Conservation (phyloP, 495 filamentous ascomycete species). For the Choiromyces venosus region DNA sequence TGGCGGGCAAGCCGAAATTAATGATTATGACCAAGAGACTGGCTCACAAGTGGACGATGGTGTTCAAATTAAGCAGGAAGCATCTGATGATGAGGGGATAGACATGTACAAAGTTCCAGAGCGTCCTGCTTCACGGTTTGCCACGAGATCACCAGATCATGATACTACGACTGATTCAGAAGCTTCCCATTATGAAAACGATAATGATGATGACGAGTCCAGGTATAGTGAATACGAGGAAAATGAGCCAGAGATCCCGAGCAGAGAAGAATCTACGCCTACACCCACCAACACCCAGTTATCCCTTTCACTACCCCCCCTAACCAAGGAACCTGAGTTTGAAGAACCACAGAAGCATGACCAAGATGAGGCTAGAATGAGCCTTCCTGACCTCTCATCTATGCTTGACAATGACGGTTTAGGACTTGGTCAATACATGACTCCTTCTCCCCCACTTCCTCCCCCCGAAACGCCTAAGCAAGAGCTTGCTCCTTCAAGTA, state of each 20-base stretch:
- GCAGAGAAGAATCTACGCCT: conserved; percentile 42
- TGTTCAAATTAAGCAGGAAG: conserved; percentile 60
- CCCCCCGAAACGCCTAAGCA: conserved; percentile 22
- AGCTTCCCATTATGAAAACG: conserved; percentile 47
- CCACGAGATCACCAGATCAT: conserved; percentile 37
- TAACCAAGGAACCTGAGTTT: conserved; percentile 36
- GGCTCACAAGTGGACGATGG: conserved; percentile 50
- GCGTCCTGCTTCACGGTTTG: conserved; percentile 38
- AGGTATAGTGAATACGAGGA: conserved; percentile 47
- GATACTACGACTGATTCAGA: conserved; percentile 36
- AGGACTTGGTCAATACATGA: conserved; percentile 52
- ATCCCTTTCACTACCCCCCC: neutral
- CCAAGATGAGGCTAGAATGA: conserved; percentile 37
- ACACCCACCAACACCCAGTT: conserved; percentile 38
- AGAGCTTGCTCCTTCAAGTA: conserved; percentile 31
- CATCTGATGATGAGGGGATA: conserved; percentile 53
- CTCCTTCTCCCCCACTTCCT: conserved; percentile 49
- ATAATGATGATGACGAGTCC: conserved; percentile 50
- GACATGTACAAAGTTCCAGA: conserved; percentile 59
- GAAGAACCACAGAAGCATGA: conserved; percentile 39
- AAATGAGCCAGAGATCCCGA: conserved; percentile 39
- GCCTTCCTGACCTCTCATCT: conserved; percentile 50
- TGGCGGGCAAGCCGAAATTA: conserved; percentile 42
- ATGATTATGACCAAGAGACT: conserved; percentile 46
- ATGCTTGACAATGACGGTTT: conserved; percentile 49